Conservation (phyloP, 1,284 basidiomycete genomes). For the Coniophora puteana region DNA sequence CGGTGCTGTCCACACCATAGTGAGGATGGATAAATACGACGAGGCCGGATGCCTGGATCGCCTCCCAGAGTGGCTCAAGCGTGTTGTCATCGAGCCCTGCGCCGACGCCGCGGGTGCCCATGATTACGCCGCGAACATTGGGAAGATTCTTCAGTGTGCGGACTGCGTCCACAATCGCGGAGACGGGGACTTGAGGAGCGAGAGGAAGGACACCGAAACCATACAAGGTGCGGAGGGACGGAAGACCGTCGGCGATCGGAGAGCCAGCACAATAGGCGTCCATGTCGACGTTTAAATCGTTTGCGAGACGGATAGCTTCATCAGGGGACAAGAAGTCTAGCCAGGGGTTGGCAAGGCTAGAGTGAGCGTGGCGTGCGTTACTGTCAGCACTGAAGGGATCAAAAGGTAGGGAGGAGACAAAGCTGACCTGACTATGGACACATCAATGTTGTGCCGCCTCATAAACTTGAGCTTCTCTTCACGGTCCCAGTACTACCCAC, state of each 20-base stretch:
- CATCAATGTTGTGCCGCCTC: conserved; percentile 57
- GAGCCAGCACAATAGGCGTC: conserved; percentile 73
- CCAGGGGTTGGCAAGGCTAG: conserved; percentile 83
- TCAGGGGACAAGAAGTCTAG: conserved; percentile 74
- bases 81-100: conserved; percentile 75
- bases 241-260: conserved; percentile 32
- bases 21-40: conserved; percentile 83
- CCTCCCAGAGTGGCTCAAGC: conserved; percentile 76
- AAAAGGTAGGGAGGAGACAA: neutral
- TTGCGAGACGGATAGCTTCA: conserved; percentile 64
- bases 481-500: conserved; percentile 75
- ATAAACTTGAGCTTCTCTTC: conserved; percentile 67
- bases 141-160: conserved; percentile 60
- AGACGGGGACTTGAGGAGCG: conserved; percentile 56
- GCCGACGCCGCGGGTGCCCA: conserved; percentile 77
- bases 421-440: conserved; percentile 51
- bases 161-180: conserved; percentile 58
- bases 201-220: conserved; percentile 85
- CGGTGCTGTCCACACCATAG: conserved; percentile 65
- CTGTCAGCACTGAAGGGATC: conserved; percentile 9
- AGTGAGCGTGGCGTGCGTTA: conserved; percentile 1
- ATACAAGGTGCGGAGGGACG: conserved; percentile 60
- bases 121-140: conserved; percentile 75
- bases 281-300: conserved; percentile 70
- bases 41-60: conserved; percentile 61